Evolutionary conservation across 2,329 filamentous ascomycete species (phyloP).

Genomic region (Cephalotrichum gorgonifer): DNA sequence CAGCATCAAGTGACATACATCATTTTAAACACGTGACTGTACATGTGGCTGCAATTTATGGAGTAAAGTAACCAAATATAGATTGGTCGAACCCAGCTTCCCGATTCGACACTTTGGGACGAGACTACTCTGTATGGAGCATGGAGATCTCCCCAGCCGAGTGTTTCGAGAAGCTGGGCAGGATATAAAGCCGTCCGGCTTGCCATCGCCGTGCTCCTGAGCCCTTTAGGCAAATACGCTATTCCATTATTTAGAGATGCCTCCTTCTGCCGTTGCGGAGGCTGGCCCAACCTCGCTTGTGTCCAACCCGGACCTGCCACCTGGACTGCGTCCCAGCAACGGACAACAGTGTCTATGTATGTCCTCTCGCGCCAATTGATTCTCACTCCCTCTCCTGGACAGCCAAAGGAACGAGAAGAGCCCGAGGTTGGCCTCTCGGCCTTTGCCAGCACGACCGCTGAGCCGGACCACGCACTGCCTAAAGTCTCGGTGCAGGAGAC

Average conservation of each 20-base stretch:
- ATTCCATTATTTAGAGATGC: not conserved
- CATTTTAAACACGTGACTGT: no score
- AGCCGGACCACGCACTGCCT: not conserved
- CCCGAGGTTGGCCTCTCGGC: not conserved
- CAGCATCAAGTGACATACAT: no score
- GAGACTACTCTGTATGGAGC: not conserved
- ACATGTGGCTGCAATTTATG: no score
- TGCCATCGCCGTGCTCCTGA: not conserved
- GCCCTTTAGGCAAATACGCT: not conserved
- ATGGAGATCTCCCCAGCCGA: not conserved
- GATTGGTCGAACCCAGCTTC: not conserved
- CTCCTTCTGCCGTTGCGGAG: not conserved
- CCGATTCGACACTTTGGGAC: not conserved
- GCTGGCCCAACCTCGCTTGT: not conserved
- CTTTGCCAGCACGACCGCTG: not conserved
- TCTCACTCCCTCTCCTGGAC: no score
- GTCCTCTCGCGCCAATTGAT: not conserved
- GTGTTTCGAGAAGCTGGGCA: not conserved
- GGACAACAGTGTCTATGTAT: not conserved
- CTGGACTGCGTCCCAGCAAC: not conserved
- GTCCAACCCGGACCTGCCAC: not conserved
- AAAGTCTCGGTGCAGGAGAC: not conserved
- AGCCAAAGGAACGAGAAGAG: no score
- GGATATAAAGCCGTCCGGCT: not conserved
- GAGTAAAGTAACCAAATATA: no score